Percentiles rank a stretch among this genome's conserved stretches.
Conservation (phyloP, 306 rosid species). For the Corylus heterophylla region DNA sequence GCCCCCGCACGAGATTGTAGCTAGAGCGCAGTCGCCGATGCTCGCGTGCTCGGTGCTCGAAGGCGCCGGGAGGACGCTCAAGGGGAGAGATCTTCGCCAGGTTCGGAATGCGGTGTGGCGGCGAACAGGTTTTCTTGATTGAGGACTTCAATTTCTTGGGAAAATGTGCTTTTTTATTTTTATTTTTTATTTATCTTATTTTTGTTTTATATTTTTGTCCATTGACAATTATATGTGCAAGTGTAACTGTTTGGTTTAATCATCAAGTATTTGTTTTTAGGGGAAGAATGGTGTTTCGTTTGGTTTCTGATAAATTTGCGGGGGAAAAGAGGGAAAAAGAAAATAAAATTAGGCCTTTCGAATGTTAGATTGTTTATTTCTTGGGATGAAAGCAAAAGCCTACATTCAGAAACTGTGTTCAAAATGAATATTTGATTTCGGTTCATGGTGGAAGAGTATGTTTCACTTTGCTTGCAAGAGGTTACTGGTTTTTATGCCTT, state of each 20-base stretch:
- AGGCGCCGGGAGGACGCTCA: slow-evolving; percentile 81
- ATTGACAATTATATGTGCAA: background rate
- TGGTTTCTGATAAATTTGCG: background rate
- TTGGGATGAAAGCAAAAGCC: background rate
- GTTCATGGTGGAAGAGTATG: background rate
- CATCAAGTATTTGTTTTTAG: slow-evolving; percentile 1
- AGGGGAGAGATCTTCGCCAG: slow-evolving; percentile 65
- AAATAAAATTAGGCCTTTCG: background rate
- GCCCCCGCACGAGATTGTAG: slow-evolving; percentile 81
- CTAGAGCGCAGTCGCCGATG: slow-evolving; percentile 51
- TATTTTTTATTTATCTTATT: background rate
- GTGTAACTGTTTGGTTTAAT: slow-evolving; percentile 4
- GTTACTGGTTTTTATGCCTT: background rate
- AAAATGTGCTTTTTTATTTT: slow-evolving; percentile 1
- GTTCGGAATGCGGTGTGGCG: slow-evolving; percentile 78
- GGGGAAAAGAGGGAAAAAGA: background rate
- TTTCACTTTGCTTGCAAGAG: background rate
- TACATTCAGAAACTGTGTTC: background rate
- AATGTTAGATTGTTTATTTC: background rate
- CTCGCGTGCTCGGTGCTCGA: slow-evolving; percentile 74
- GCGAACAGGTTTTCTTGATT: slow-evolving; percentile 80
- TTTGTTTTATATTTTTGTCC: background rate
- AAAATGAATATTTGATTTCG: background rate
- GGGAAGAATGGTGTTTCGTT: background rate
- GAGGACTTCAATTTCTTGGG: slow-evolving; percentile 24